Conservation (phyloP, 495 filamentous ascomycete genomes). For the Terfezia boudieri region DNA sequence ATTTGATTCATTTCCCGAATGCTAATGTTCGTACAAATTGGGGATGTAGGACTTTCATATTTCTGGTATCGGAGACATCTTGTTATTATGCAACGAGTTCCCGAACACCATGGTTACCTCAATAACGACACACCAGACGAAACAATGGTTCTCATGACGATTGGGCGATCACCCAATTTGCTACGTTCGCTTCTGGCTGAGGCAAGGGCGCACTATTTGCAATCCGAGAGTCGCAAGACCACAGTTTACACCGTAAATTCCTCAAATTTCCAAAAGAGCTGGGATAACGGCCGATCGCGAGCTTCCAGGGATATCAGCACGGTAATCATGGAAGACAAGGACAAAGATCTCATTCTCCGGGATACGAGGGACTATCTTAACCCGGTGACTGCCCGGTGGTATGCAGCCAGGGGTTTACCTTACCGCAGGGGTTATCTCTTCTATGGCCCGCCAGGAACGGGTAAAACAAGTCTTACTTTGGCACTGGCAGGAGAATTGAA, state of each 20-base stretch:
- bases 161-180: constrained; percentile 41
- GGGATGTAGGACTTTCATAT: constrained; percentile 10
- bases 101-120: constrained; percentile 14
- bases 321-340: constrained; percentile 39
- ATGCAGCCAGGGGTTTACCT: constrained; percentile 45
- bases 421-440: constrained; percentile 43
- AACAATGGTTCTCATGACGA: constrained; percentile 18
- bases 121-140: constrained; percentile 18
- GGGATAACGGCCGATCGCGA: constrained; percentile 20
- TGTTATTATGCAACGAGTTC: constrained; percentile 16
- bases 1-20: neutral
- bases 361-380: constrained; percentile 83
- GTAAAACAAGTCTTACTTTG: constrained; percentile 40
- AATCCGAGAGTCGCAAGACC: constrained; percentile 15
- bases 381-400: constrained; percentile 55
- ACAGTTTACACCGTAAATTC: constrained; percentile 17
- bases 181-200: constrained; percentile 45
- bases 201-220: constrained; percentile 21
- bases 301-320: constrained; percentile 41
- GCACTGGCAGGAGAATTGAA: constrained; percentile 42
- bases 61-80: constrained; percentile 18
- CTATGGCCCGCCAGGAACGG: constrained; percentile 48
- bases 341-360: constrained; percentile 50
- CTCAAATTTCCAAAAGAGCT: constrained; percentile 1
- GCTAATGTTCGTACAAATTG: neutral